Conservation (phyloP, 2,329 filamentous ascomycete species). For the Bipolaris oryzae region DNA sequence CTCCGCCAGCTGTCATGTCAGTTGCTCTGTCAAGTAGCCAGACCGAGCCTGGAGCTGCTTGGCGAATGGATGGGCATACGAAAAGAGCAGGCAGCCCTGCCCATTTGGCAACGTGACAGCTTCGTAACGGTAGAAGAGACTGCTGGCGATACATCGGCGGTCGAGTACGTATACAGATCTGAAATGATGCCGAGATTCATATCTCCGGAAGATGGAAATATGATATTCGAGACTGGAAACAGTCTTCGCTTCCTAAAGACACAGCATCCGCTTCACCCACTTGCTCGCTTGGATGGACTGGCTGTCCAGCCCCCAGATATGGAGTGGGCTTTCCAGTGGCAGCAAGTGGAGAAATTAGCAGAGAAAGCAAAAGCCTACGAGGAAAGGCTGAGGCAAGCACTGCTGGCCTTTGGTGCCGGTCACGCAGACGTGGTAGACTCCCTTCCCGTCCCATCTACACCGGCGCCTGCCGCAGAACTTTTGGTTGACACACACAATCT, state of each 20-base stretch:
- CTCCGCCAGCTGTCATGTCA: conserved; percentile 70
- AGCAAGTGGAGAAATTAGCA: conserved; percentile 69
- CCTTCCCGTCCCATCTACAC: not conserved
- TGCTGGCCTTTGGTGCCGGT: conserved; percentile 33
- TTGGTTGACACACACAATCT: conserved; percentile 16
- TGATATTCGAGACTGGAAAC: conserved; percentile 79
- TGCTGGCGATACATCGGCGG: conserved; percentile 28
- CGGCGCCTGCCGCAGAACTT: not conserved
- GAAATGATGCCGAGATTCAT: conserved; percentile 75
- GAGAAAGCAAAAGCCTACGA: conserved; percentile 62
- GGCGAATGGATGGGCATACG: conserved; percentile 76
- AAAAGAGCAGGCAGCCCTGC: conserved; percentile 46
- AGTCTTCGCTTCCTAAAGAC: conserved; percentile 74
- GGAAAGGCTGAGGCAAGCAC: conserved; percentile 42
- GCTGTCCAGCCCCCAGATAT: conserved; percentile 62
- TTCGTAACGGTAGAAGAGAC: conserved; percentile 41
- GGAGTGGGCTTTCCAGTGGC: conserved; percentile 75
- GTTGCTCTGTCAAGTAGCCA: conserved; percentile 66
- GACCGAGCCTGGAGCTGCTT: conserved; percentile 70
- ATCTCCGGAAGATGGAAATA: conserved; percentile 68
- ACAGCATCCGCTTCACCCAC: conserved; percentile 73
- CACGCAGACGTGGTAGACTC: not conserved
- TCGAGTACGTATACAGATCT: conserved; percentile 68
- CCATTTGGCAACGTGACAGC: conserved; percentile 35
- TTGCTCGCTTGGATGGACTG: conserved; percentile 62